Conservation (phyloP, 31 red algal species). For the Asparagopsis taxiformis region DNA sequence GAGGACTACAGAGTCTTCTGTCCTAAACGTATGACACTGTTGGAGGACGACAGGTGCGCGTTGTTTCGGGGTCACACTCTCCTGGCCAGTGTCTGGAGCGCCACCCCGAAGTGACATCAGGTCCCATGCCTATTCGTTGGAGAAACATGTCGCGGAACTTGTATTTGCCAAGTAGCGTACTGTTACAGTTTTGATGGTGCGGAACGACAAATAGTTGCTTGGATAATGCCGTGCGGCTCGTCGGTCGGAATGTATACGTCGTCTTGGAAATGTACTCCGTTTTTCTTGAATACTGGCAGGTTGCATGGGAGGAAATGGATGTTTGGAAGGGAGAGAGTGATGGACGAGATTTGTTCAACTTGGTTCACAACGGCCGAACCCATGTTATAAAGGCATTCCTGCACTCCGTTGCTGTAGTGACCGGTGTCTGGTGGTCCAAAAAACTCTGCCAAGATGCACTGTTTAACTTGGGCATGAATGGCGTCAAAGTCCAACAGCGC, state of each 20-base stretch:
- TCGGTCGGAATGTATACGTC: constrained; percentile 82
- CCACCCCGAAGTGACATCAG: no score
- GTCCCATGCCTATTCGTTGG: no score
- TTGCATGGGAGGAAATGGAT: constrained; percentile 73
- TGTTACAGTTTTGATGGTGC: no score
- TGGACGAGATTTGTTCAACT: constrained; percentile 8
- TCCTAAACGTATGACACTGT: no score
- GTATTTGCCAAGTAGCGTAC: no score
- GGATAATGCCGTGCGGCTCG: constrained; percentile 84
- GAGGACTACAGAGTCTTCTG: no score
- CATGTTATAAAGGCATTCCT: constrained; percentile 72
- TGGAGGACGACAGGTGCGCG: no score
- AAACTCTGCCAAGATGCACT: constrained; percentile 32
- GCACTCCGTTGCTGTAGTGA: constrained; percentile 78
- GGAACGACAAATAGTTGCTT: constrained; percentile 57
- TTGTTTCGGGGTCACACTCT: no score
- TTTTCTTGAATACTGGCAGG: constrained; percentile 61
- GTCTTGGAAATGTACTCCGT: constrained; percentile 50
- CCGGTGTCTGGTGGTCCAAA: constrained; percentile 63
- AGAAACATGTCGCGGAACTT: no score
- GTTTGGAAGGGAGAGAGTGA: constrained; percentile 74
- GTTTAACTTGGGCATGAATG: constrained; percentile 11
- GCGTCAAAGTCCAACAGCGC: constrained; percentile 17
- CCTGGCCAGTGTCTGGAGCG: no score
- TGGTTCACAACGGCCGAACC: constrained; percentile 29